Conservation (phyloP, 1,139 yeast species). For the Nadsonia commutata region DNA sequence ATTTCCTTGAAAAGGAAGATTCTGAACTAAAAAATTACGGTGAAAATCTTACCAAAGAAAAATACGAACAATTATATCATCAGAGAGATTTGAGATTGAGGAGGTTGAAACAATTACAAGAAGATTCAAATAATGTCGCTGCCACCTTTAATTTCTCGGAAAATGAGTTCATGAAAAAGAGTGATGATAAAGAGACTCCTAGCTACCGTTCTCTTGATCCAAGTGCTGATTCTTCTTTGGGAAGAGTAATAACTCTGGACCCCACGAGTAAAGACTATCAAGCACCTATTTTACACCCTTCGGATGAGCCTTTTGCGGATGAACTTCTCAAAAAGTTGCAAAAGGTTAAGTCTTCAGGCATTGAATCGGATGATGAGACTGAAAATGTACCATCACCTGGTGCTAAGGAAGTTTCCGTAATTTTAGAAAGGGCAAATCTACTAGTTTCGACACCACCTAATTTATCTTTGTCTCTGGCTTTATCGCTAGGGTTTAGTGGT, state of each 20-base stretch:
- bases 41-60: conserved; percentile 8
- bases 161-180: conserved; percentile 6
- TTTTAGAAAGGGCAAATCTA: too few relatives aligned
- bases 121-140: conserved; percentile 21
- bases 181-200: too few relatives aligned
- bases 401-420: conserved; percentile 5
- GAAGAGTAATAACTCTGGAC: background rate
- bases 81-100: conserved; percentile 15
- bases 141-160: too few relatives aligned
- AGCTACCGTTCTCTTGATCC: too few relatives aligned
- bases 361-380: too few relatives aligned
- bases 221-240: too few relatives aligned
- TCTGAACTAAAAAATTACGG: conserved; percentile 8
- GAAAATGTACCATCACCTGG: conserved; percentile 3
- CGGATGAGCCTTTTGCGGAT: background rate
- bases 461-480: conserved; percentile 25
- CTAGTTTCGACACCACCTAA: too few relatives aligned
- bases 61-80: conserved; percentile 15
- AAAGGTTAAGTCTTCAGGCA: background rate
- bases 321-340: background rate
- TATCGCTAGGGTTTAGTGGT: conserved; percentile 15
- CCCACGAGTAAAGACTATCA: background rate
- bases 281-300: background rate
- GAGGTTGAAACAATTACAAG: conserved; percentile 19
- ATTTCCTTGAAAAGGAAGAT: conserved; percentile 5